A percentile compares a stretch with the other conserved stretches of the same genome.
Conservation (phyloP, 2,329 filamentous ascomycete genomes). For the Ophiosphaerella narmari region DNA sequence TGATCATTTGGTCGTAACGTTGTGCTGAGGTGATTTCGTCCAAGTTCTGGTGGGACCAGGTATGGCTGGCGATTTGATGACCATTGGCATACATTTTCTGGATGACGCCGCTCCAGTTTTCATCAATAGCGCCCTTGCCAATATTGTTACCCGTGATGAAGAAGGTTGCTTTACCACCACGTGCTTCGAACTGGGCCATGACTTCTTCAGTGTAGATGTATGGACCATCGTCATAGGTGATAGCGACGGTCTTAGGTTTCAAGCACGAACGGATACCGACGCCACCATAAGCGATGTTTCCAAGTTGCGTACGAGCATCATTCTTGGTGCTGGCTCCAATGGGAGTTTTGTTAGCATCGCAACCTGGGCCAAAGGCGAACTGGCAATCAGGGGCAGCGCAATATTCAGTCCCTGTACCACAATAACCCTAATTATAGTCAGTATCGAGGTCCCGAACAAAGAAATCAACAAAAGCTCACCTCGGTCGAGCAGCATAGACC, state of each 20-base stretch:
- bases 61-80: slow-evolving; percentile 66
- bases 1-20: slow-evolving; percentile 55
- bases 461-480: slow-evolving; percentile 12
- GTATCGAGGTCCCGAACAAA: not conserved
- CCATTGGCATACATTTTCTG: slow-evolving; percentile 59
- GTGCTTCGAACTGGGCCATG: slow-evolving; percentile 62
- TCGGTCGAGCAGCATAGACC: slow-evolving; percentile 42
- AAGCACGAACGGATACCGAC: slow-evolving; percentile 61
- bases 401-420: slow-evolving; percentile 56
- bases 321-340: slow-evolving; percentile 59
- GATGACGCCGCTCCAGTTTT: slow-evolving; percentile 57
- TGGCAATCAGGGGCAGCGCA: slow-evolving; percentile 66
- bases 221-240: slow-evolving; percentile 72
- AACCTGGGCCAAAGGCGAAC: slow-evolving; percentile 63
- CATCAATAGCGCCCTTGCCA: slow-evolving; percentile 61
- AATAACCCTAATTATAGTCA: slow-evolving; percentile 49
- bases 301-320: slow-evolving; percentile 58
- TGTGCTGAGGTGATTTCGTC: slow-evolving; percentile 48
- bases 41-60: slow-evolving; percentile 59
- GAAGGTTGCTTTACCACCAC: slow-evolving; percentile 69
- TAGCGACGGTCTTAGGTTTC: slow-evolving; percentile 61
- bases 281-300: slow-evolving; percentile 60
- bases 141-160: slow-evolving; percentile 65
- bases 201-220: slow-evolving; percentile 64
- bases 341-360: slow-evolving; percentile 62